Base-by-base conservation (phyloP, 2,329 filamentous ascomycete species). In the Dactylellina sp. region DNA sequence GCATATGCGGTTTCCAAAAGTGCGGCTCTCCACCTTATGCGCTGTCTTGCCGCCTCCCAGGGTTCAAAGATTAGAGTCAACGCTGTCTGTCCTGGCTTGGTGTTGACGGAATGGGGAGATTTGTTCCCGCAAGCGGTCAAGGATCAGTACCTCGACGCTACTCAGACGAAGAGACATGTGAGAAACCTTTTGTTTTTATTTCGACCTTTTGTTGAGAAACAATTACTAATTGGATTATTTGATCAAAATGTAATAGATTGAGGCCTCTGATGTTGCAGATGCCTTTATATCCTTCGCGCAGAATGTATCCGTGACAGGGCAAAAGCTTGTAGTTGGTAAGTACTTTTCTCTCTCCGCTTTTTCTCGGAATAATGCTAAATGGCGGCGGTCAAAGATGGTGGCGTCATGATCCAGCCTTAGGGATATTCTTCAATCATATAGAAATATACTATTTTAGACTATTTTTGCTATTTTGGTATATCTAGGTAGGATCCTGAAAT, bases 1-100 rank as follows among this genome's bases (percentile, higher is more conserved):
- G 87, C 91, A 2, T 95, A 95, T 78, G 84, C 88, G 0, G 89
- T 93, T 16, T 91, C 90, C 39, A 95, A 95, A 80, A 86, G 91
- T 0, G 91, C 91, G 9, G 87, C 89, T 68, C 81, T 91, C 60
- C 89, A 91, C 80, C 80, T 90, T 49, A 88, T 88, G 82, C 89
- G 88, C 78, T 86, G 87, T 70, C 81, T 91, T 44, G 89, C 89
- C 1, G 82, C 84, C 61, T 87, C 86, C 12, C 85, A 89, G 76
- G 88, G 88, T 0, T 82, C 84, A 1, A 89, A 89, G 80, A 82
- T 89, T 20, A 82, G 89, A 44, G 83, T 89, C 28, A 91, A 91
- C 80, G 87, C 87, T 42, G 84, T 91, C 1, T 82, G 87, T 59
- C 89, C 89, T 0, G 88, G 88, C 0, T 81, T 90, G 77, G 79